Evolutionary conservation across 2,329 filamentous ascomycete genomes (phyloP), one percentile per base, ranked within the genome.

Genomic region (Phyllosticta citriasiana): DNA sequence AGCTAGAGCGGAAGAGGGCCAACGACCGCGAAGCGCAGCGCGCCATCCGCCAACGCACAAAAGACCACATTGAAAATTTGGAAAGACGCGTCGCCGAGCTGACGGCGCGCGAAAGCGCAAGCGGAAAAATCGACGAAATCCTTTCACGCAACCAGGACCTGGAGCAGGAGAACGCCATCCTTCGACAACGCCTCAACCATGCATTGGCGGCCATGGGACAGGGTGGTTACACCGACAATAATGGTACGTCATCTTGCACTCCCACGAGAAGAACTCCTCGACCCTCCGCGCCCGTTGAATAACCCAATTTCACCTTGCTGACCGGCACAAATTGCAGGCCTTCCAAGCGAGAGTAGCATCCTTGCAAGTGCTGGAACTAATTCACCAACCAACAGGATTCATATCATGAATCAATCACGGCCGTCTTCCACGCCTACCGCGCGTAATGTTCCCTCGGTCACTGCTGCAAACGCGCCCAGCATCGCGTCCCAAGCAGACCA

Each of bases 1-100:
- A 84, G 67, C 73, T 84, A 56, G 82, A 84, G 66, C 74, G 82
- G 57, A 84, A 84, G 69, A 76, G 82, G 63, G 82, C 82, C 64
- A 84, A 84, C 69, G 82, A 84, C 69, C 77, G 82, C 64, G 82
- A 84, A 70, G 82, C 82, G 59, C 82, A 84, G 68, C 77, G 82
- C 65, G 82, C 81, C 56, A 84, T 84, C 65, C 79, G 82, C 30
- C 80, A 83, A 67, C 73, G 82, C 63, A 84, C 81, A 52, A 84
- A 82, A 65, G 80, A 83, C 65, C 81, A 83, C 68, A 84, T 84
- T 63, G 81, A 84, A 64, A 74, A 73, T 27, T 76, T 84, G n/a
- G 81, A 84, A 66, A 73, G 76, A 56, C 79, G 80, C 62, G 78
- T 84, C 55, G 77, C 76, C 53, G 81, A 83, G 54, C 73, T 84